Evolutionary conservation across 2,329 filamentous ascomycete genomes (phyloP).

Genomic region (Paramyrothecium roridum): DNA sequence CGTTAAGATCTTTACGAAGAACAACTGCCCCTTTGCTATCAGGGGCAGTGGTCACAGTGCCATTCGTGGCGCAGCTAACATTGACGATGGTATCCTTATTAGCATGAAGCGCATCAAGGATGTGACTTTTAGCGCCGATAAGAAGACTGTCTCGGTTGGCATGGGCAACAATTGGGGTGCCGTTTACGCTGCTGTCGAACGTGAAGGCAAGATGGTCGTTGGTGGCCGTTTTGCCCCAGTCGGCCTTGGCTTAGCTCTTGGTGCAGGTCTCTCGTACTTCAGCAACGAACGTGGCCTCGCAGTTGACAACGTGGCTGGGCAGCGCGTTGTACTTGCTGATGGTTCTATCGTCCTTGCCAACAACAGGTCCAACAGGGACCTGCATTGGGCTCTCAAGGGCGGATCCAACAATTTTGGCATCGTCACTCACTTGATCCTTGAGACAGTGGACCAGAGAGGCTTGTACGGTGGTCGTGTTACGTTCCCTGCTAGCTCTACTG

Average conservation of each 20-base stretch:
- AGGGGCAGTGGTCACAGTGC: slow-evolving; percentile 10
- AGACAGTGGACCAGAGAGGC: background rate
- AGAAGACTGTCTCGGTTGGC: slow-evolving; percentile 5
- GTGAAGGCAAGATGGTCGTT: slow-evolving; percentile 6
- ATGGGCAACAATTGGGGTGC: slow-evolving; percentile 5
- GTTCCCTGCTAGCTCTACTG: background rate
- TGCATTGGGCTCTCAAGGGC: background rate
- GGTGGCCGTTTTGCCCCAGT: slow-evolving; percentile 6
- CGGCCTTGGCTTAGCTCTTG: slow-evolving; percentile 7
- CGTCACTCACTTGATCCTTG: background rate
- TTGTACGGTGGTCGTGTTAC: background rate
- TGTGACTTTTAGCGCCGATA: slow-evolving; percentile 4
- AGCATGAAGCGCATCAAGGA: slow-evolving; percentile 8
- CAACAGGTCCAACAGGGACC: background rate
- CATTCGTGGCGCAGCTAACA: slow-evolving; percentile 11
- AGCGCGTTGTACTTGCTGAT: background rate
- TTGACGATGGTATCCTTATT: slow-evolving; percentile 10
- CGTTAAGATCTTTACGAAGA: slow-evolving; percentile 2
- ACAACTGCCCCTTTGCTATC: slow-evolving; percentile 9
- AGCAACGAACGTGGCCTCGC: background rate
- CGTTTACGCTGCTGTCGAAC: slow-evolving; percentile 8
- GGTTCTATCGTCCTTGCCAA: background rate
- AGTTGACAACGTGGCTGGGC: background rate
- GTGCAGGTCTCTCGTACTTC: background rate
- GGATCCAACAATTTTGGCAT: background rate